A percentile compares a stretch with the other conserved stretches of the same genome.
These are phyloP conservation scores for Chlorokybus atmophyticus DNA, from an alignment of 139 green algal genomes.

Conservation along the genomic window DNA sequence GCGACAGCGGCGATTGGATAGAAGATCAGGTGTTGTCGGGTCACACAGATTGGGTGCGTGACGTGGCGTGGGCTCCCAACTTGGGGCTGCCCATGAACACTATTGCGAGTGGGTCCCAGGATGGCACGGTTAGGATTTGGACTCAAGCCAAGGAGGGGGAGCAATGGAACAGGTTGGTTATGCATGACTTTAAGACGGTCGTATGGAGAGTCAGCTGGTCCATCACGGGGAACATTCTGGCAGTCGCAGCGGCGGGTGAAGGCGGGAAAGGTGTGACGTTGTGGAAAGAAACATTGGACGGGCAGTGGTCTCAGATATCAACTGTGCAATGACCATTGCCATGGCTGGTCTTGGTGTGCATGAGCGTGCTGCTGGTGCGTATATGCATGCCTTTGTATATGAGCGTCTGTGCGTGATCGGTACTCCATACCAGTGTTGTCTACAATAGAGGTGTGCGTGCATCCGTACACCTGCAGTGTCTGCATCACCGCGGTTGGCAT, in stretches of 20 bases:
- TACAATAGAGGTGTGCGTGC: too few relatives aligned
- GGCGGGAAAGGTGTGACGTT: constrained; percentile 69
- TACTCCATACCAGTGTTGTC: too few relatives aligned
- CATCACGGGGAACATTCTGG: constrained; percentile 77
- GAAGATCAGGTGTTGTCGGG: constrained; percentile 54
- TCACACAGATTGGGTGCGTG: constrained; percentile 81
- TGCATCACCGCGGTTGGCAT: too few relatives aligned
- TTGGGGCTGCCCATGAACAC: constrained; percentile 67
- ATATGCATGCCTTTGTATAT: too few relatives aligned
- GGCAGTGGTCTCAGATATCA: constrained; percentile 74
- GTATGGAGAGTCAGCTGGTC: constrained; percentile 90
- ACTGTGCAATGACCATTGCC: too few relatives aligned
- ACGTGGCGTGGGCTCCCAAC: constrained; percentile 89
- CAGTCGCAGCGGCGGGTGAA: constrained; percentile 53
- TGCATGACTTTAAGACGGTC: constrained; percentile 64
- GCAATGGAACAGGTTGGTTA: constrained; percentile 46
- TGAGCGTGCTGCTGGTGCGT: too few relatives aligned
- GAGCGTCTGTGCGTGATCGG: too few relatives aligned
- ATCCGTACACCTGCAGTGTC: too few relatives aligned
- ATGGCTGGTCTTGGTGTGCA: too few relatives aligned
- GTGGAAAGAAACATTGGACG: constrained; percentile 89
- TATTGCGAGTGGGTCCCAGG: constrained; percentile 82
- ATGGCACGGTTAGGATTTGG: constrained; percentile 82
- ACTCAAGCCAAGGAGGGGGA: constrained; percentile 40
- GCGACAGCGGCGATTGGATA: constrained; percentile 46